Evolutionary conservation across 495 filamentous ascomycete species (phyloP), one percentile per base, ranked within the genome.

Genomic region (Penicillium mononematosum): DNA sequence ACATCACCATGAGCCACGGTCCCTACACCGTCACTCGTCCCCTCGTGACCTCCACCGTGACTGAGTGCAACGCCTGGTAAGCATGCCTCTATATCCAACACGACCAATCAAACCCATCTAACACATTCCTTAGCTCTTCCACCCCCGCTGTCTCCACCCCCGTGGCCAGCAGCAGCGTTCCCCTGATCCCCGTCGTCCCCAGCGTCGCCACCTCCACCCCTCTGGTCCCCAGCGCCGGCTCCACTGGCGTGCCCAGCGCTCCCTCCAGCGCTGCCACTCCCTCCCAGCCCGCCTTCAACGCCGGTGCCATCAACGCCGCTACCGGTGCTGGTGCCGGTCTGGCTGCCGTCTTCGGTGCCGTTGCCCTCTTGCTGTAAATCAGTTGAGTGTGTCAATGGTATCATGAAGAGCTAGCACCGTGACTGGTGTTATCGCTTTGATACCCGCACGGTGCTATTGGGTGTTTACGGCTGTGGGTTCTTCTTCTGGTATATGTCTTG

Each of bases 311-410:
- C 32, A 75, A 82, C 63, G 72, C 68, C 41, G 72, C 69, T 55
- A 67, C 65, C 68, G 73, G 87, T 63, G 85, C 85, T 55, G 86
- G 86, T 65, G 86, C 81, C 63, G 85, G 78, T 73, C 84, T 91
- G 59, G 89, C 85, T 63, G 86, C 82, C 75, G 75, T 92, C 65
- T 82, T 91, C 75, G 90, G 85, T 75, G 69, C 86, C 62, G 87
- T 82, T 66, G 89, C 87, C 68, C 82, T 84, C 75, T 66, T 88
- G 68, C 83, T 92, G 80, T 93, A 93, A 89, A 78, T 47, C 42
- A 36, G 43, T 32, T 56, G 19, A 63, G 56, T 39, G 31, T 50
- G 14, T 16, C 19, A 60, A 56, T 29, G 25, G 39, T 25, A 47
- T 58, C 46, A 42, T 48, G 51, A 45, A 39, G 50, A 32, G 44